phyloP scores from a whole-genome alignment of 768 basidiomycete species.

The Candolleomyces eurysporus region DNA sequence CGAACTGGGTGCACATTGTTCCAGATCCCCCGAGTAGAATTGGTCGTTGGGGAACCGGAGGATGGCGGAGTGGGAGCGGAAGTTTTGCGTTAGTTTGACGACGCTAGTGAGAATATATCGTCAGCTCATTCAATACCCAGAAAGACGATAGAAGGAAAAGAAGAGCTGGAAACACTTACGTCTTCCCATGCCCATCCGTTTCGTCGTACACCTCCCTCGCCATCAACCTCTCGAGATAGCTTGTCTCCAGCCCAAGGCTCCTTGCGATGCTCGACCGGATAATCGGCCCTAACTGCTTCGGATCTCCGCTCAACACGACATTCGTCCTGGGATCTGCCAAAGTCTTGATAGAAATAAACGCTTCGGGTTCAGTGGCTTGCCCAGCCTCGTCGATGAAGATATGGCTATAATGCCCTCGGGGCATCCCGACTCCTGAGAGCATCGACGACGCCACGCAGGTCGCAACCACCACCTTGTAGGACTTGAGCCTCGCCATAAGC shows the following conservation, averaged over 20 bases:
- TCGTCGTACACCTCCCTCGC: conserved; percentile 38
- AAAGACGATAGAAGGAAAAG: too few relatives aligned
- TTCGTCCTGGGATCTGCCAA: conserved; percentile 53
- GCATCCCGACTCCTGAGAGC: conserved; percentile 52
- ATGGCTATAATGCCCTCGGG: conserved; percentile 61
- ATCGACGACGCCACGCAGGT: conserved; percentile 67
- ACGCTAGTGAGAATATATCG: too few relatives aligned
- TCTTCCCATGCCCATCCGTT: conserved; percentile 22
- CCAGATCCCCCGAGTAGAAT: conserved; percentile 58
- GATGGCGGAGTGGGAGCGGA: conserved; percentile 61
- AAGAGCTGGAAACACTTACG: conserved; percentile 22
- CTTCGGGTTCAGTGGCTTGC: conserved; percentile 69
- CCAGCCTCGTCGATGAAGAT: conserved; percentile 68
- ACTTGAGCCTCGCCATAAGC: conserved; percentile 31
- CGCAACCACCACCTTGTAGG: conserved; percentile 55
- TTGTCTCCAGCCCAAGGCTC: conserved; percentile 53
- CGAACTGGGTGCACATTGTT: conserved; percentile 40
- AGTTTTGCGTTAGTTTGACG: conserved; percentile 64
- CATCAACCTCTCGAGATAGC: conserved; percentile 64
- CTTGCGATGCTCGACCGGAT: conserved; percentile 57
- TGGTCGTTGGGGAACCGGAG: conserved; percentile 58
- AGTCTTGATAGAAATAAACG: conserved; percentile 60
- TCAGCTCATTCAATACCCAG: too few relatives aligned
- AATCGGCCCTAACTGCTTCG: conserved; percentile 70
- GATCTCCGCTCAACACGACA: conserved; percentile 66